A percentile compares a stretch with the other conserved stretches of the same genome.
phyloP scores from a whole-genome alignment of 768 basidiomycete genomes.

The Roridomyces roridus region DNA sequence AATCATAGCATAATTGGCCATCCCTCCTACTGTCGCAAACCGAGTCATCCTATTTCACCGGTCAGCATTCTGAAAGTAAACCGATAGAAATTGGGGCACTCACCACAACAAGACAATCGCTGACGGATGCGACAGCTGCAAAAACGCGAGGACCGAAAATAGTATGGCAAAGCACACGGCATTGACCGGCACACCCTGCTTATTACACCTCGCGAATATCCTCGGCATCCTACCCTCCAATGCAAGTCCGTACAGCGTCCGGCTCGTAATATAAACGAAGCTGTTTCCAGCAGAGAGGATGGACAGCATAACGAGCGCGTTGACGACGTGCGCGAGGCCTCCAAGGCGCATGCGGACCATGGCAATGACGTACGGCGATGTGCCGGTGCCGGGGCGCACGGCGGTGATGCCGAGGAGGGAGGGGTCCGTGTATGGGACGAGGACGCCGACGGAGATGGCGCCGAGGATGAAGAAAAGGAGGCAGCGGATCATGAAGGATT shows the following conservation, averaged over 20 bases:
- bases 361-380: slow-evolving; percentile 87
- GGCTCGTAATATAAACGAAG: slow-evolving; percentile 63
- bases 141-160: slow-evolving; percentile 48
- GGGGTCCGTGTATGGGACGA: slow-evolving; percentile 76
- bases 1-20: slow-evolving; percentile 54
- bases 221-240: slow-evolving; percentile 65
- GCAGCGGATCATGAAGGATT: slow-evolving; percentile 76
- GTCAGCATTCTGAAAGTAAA: too few species aligned
- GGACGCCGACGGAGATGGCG: slow-evolving; percentile 72
- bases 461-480: slow-evolving; percentile 79
- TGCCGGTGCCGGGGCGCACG: slow-evolving; percentile 60
- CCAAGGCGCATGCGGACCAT: slow-evolving; percentile 72
- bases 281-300: slow-evolving; percentile 79
- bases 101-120: slow-evolving; percentile 49
- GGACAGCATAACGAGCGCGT: slow-evolving; percentile 69
- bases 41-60: slow-evolving; percentile 39
- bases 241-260: slow-evolving; percentile 60
- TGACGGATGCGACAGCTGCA: slow-evolving; percentile 52
- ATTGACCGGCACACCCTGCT: slow-evolving; percentile 62
- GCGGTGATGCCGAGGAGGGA: slow-evolving; percentile 59
- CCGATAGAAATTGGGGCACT: too few species aligned
- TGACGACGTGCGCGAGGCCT: slow-evolving; percentile 70
- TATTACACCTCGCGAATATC: slow-evolving; percentile 58
- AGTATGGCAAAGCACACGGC: slow-evolving; percentile 51
- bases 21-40: slow-evolving; percentile 50